These are phyloP conservation scores for Trichoderma sp. DNA, from an alignment of 2,329 filamentous ascomycete genomes.

Conservation along the genomic window DNA sequence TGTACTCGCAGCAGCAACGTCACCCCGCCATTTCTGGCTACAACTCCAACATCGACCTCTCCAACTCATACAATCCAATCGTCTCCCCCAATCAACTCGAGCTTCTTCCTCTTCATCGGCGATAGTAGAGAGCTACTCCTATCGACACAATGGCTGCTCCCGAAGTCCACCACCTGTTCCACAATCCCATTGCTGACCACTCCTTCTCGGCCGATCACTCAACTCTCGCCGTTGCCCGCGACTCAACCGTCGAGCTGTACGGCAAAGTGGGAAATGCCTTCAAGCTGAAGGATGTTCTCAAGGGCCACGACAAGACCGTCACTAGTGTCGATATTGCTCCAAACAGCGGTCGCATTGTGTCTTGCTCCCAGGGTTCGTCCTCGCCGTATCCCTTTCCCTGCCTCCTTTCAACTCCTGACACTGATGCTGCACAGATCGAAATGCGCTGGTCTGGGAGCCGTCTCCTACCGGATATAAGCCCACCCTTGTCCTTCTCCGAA, in stretches of 20 bases:
- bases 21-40: constrained; percentile 19
- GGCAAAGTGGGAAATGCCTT: constrained; percentile 68
- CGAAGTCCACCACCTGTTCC: constrained; percentile 95
- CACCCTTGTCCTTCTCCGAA: constrained; percentile 91
- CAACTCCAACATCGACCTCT: neutral
- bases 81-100: constrained; percentile 21
- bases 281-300: constrained; percentile 84
- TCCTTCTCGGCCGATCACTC: constrained; percentile 92
- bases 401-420: neutral
- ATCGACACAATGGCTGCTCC: constrained; percentile 70
- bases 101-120: constrained; percentile 30
- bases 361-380: constrained; percentile 82
- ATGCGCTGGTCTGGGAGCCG: constrained; percentile 96
- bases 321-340: constrained; percentile 96
- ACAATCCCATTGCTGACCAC: constrained; percentile 93
- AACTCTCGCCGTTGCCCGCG: constrained; percentile 85
- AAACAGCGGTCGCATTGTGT: constrained; percentile 86
- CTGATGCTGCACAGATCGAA: constrained; percentile 65
- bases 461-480: constrained; percentile 93
- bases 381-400: constrained; percentile 3
- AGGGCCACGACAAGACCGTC: constrained; percentile 94
- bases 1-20: constrained; percentile 18
- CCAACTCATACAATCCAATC: constrained; percentile 11
- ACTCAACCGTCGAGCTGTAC: constrained; percentile 89
- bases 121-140: constrained; percentile 92